A percentile compares a stretch with the other conserved stretches of the same genome.
These are phyloP conservation scores for Forsythia suspensa DNA, from an alignment of 257 asterid genomes.

Conservation along the genomic window DNA sequence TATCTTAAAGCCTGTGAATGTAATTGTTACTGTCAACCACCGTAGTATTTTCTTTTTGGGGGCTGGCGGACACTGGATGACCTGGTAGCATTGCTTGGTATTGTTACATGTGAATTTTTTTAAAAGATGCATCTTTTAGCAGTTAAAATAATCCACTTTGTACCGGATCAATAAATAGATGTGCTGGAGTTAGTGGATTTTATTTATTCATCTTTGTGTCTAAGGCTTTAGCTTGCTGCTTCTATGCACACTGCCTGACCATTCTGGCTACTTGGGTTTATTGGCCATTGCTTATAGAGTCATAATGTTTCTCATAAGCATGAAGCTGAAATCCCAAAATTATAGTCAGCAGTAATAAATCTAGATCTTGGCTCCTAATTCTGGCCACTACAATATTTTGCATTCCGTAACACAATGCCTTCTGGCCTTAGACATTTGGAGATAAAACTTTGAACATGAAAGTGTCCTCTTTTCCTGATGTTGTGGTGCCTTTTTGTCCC, in stretches of 20 bases:
- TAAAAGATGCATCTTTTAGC: not conserved
- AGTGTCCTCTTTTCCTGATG: not conserved
- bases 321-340: constrained; percentile 7
- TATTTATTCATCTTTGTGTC: not conserved
- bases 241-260: not conserved
- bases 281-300: not conserved
- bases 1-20: not conserved
- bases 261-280: not conserved
- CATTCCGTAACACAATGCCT: not conserved
- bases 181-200: not conserved
- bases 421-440: not conserved
- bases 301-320: not conserved
- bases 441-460: not conserved
- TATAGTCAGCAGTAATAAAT: not conserved
- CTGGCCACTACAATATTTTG: not conserved
- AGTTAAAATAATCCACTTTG: not conserved
- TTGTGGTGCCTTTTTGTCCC: not conserved
- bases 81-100: not conserved
- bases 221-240: not conserved
- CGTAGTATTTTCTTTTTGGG: not conserved
- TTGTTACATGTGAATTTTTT: not conserved
- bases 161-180: not conserved
- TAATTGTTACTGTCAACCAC: not conserved
- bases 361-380: not conserved
- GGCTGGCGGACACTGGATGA: not conserved